Percentiles rank a stretch among this genome's conserved stretches.
phyloP scores from a whole-genome alignment of 2,329 filamentous ascomycete species.

The Penicillium sp. region DNA sequence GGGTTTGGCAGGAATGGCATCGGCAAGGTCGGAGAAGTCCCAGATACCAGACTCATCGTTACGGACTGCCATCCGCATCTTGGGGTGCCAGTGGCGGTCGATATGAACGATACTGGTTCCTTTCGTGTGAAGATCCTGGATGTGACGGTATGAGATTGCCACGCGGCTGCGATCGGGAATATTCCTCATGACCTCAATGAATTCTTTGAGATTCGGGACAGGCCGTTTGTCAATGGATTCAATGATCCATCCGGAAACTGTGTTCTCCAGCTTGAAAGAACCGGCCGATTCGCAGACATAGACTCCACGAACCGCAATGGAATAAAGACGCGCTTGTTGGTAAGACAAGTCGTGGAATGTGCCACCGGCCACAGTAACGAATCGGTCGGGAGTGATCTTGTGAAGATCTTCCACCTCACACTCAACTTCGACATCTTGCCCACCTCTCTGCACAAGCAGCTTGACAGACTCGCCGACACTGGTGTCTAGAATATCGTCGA shows the following conservation, averaged over 20 bases:
- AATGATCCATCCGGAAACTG: constrained; percentile 89
- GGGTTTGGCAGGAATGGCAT: constrained; percentile 73
- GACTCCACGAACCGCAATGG: constrained; percentile 86
- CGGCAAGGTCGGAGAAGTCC: constrained; percentile 87
- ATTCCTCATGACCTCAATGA: constrained; percentile 84
- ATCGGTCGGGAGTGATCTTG: constrained; percentile 91
- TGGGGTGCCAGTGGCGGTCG: constrained; percentile 92
- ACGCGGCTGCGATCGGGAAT: constrained; percentile 83
- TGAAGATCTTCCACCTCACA: constrained; percentile 87
- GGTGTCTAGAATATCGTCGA: constrained; percentile 90
- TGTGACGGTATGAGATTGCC: constrained; percentile 93
- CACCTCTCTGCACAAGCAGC: constrained; percentile 83
- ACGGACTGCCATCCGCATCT: constrained; percentile 88
- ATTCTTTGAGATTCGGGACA: constrained; percentile 82
- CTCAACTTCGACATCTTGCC: constrained; percentile 81
- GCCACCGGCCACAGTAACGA: constrained; percentile 88
- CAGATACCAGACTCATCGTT: constrained; percentile 90
- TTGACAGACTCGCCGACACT: constrained; percentile 78
- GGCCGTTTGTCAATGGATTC: constrained; percentile 91
- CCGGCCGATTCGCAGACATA: constrained; percentile 94
- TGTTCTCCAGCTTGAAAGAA: constrained; percentile 91
- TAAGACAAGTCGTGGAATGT: constrained; percentile 97
- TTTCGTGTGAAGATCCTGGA: constrained; percentile 89
- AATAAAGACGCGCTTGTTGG: constrained; percentile 94
- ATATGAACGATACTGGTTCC: constrained; percentile 91